phyloP scores from a whole-genome alignment of 495 filamentous ascomycete species.

The Parmelia sp. region DNA sequence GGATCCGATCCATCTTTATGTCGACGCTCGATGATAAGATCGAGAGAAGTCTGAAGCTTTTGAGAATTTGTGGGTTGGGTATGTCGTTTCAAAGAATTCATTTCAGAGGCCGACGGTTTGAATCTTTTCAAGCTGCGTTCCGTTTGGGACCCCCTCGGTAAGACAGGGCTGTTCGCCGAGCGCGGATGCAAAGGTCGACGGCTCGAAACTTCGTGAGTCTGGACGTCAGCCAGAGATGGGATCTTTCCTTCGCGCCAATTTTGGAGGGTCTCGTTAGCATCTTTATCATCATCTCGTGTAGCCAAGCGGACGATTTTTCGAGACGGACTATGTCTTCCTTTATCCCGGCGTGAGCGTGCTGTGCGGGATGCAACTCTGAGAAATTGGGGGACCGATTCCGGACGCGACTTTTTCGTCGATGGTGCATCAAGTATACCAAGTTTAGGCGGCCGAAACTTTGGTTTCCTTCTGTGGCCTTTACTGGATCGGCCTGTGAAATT shows the following conservation, averaged over 20 bases:
- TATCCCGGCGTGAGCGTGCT: slow-evolving; percentile 53
- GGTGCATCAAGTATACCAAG: slow-evolving; percentile 70
- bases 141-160: background rate
- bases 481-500: slow-evolving; percentile 41
- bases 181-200: slow-evolving; percentile 29
- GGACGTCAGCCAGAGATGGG: slow-evolving; percentile 36
- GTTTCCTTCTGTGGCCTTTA: slow-evolving; percentile 11
- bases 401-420: slow-evolving; percentile 33
- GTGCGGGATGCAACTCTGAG: slow-evolving; percentile 69
- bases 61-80: slow-evolving; percentile 8
- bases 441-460: slow-evolving; percentile 37
- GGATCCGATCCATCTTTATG: background rate
- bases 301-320: slow-evolving; percentile 67
- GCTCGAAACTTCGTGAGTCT: slow-evolving; percentile 19
- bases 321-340: slow-evolving; percentile 68
- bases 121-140: background rate
- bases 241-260: slow-evolving; percentile 75
- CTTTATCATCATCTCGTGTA: slow-evolving; percentile 65
- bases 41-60: slow-evolving; percentile 14
- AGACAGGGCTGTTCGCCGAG: slow-evolving; percentile 30
- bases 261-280: slow-evolving; percentile 59
- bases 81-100: background rate
- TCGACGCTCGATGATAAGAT: slow-evolving; percentile 7
- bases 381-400: slow-evolving; percentile 55
- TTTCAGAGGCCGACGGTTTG: background rate